Evolutionary conservation across 2,329 filamentous ascomycete genomes (phyloP).

Genomic region (Periglandula ipomoeae): DNA sequence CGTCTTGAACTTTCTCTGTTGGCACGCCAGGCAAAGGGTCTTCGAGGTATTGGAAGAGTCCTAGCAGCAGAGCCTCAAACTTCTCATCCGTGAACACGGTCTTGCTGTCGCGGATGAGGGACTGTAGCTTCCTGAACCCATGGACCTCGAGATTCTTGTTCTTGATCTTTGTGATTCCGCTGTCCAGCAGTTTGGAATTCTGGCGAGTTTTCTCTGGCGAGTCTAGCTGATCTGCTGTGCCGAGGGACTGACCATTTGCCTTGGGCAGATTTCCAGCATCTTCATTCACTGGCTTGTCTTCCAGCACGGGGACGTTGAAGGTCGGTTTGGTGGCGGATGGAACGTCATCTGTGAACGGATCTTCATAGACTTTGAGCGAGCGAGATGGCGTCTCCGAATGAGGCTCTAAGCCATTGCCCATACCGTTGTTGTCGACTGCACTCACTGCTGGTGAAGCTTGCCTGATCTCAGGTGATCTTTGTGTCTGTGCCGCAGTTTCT

Average conservation of each 20-base stretch:
- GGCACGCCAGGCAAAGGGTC: constrained; percentile 44
- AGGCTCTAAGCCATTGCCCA: constrained; percentile 7
- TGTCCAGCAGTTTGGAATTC: constrained; percentile 56
- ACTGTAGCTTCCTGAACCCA: constrained; percentile 70
- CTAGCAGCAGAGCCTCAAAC: constrained; percentile 58
- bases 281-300: constrained; percentile 53
- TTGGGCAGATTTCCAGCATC: constrained; percentile 29
- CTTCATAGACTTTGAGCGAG: constrained; percentile 50
- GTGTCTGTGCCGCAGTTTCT: constrained; percentile 6
- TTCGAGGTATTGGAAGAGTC: constrained; percentile 64
- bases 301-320: constrained; percentile 42
- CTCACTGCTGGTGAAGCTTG: constrained; percentile 9
- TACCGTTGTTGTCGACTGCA: background rate
- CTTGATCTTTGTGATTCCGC: constrained; percentile 65
- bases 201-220: constrained; percentile 44
- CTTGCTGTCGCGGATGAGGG: constrained; percentile 58
- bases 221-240: constrained; percentile 13
- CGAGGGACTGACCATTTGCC: constrained; percentile 14
- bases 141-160: constrained; percentile 67
- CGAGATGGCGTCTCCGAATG: constrained; percentile 22
- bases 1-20: constrained; percentile 58
- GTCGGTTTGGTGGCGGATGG: constrained; percentile 33
- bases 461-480: constrained; percentile 6
- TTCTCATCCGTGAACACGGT: constrained; percentile 56
- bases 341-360: constrained; percentile 46